Percentiles rank a stretch among this genome's conserved stretches.
These are phyloP conservation scores for Fusarium mexicanum DNA, from an alignment of 2,329 filamentous ascomycete genomes.

Conservation along the genomic window DNA sequence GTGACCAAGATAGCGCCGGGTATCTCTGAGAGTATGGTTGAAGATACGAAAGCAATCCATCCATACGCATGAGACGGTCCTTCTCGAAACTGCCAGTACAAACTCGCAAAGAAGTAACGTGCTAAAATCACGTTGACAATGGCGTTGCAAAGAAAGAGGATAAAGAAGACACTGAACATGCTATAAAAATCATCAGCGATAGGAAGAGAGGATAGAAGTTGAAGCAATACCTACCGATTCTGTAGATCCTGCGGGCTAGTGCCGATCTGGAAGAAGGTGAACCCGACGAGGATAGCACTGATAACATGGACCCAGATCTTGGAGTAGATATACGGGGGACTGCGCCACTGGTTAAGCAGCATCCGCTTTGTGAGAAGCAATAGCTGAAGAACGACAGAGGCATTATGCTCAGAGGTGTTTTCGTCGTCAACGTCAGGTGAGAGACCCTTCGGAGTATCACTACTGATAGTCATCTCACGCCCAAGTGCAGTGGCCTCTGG, in stretches of 20 bases:
- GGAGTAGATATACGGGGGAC: not conserved
- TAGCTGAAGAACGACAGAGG: not conserved
- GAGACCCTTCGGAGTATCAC: too few species aligned
- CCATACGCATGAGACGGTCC: not conserved
- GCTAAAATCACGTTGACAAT: not conserved
- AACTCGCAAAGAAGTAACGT: not conserved
- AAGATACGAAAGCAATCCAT: not conserved
- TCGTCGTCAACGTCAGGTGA: accelerated
- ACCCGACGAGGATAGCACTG: not conserved
- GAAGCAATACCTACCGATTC: not conserved
- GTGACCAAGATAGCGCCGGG: not conserved
- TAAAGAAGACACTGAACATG: not conserved
- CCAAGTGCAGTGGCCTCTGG: not conserved
- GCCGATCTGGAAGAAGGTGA: not conserved
- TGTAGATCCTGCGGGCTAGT: not conserved
- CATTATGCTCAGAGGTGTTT: not conserved
- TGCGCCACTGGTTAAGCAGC: not conserved
- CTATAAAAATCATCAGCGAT: not conserved
- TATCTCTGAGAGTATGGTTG: not conserved
- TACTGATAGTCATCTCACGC: not conserved
- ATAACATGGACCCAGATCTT: not conserved
- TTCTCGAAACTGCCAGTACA: not conserved
- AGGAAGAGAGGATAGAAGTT: accelerated
- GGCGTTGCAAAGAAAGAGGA: not conserved
- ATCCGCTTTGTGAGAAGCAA: not conserved